These are phyloP conservation scores for Penicillium cosmopolitanum DNA, from an alignment of 495 filamentous ascomycete species.

Conservation along the genomic window DNA sequence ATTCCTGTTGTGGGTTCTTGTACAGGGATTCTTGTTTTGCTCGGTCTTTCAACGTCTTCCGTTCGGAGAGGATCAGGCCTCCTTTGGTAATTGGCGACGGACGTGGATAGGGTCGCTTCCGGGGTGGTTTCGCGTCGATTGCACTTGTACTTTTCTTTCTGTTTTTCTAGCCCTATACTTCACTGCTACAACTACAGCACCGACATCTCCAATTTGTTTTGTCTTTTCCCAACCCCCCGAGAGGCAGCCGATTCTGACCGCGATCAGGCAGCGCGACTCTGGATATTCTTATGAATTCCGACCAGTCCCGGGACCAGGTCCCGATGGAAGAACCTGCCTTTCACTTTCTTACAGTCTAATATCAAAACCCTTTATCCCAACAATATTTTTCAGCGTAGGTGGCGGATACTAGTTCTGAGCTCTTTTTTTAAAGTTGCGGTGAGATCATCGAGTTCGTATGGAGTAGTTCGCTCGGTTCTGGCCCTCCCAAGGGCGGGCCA, in stretches of 20 bases:
- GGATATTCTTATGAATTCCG: neutral
- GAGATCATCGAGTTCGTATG: constrained; percentile 26
- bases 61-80: constrained; percentile 16
- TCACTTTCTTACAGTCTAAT: constrained; percentile 1
- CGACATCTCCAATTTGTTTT: constrained; percentile 1
- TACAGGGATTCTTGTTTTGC: constrained; percentile 16
- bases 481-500: too few relatives aligned
- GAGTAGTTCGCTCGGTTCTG: neutral
- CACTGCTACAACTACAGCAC: constrained; percentile 5
- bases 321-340: neutral
- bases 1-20: constrained; percentile 15
- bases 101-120: constrained; percentile 57
- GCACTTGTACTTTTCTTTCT: constrained; percentile 30
- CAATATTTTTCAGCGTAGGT: neutral
- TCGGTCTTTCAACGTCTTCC: constrained; percentile 3
- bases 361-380: constrained; percentile 7
- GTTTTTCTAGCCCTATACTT: constrained; percentile 18
- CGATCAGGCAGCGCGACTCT: neutral
- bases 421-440: constrained; percentile 10
- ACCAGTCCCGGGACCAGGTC: constrained; percentile 2
- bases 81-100: constrained; percentile 49
- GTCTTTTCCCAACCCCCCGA: neutral
- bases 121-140: constrained; percentile 55
- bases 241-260: constrained; percentile 1
- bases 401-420: neutral